Evolutionary conservation across 352 stramenopile genomes (phyloP).

Genomic region (Pythium myriotylum): DNA sequence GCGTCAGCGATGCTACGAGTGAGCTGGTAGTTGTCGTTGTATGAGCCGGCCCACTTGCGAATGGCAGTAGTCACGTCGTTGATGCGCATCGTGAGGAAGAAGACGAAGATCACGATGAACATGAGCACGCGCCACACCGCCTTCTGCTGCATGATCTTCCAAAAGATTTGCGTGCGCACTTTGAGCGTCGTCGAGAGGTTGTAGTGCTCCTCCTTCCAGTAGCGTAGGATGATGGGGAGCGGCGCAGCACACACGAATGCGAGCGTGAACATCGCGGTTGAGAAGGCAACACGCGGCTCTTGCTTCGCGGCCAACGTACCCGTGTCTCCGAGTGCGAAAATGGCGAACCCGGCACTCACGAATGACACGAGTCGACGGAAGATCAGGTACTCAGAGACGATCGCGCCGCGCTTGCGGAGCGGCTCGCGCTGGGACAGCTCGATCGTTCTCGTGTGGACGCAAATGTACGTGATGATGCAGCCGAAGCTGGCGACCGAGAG

Average conservation of each 20-base stretch:
- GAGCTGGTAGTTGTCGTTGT: constrained; percentile 37
- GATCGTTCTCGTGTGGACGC: constrained; percentile 42
- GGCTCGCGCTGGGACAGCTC: constrained; percentile 47
- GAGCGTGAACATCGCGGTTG: constrained; percentile 36
- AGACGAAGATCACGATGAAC: constrained; percentile 48
- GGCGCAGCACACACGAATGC: constrained; percentile 32
- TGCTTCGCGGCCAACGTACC: background rate
- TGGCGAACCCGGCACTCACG: constrained; percentile 22
- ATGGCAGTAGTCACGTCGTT: constrained; percentile 24
- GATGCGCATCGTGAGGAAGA: constrained; percentile 39
- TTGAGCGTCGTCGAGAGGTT: constrained; percentile 36
- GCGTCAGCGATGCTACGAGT: constrained; percentile 34
- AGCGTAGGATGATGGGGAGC: constrained; percentile 34
- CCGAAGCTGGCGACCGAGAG: constrained; percentile 34
- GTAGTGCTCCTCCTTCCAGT: constrained; percentile 44
- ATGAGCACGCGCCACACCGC: constrained; percentile 43
- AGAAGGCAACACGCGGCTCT: constrained; percentile 29
- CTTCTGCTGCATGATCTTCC: constrained; percentile 54
- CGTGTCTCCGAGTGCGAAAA: constrained; percentile 15
- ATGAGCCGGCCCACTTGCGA: constrained; percentile 23
- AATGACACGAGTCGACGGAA: constrained; percentile 35
- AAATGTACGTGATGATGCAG: constrained; percentile 50
- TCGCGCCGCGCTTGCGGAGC: constrained; percentile 30
- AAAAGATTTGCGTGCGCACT: constrained; percentile 41
- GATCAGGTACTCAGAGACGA: constrained; percentile 39